Conservation (phyloP, 2,329 filamentous ascomycete genomes). For the Penicillium crustosum region DNA sequence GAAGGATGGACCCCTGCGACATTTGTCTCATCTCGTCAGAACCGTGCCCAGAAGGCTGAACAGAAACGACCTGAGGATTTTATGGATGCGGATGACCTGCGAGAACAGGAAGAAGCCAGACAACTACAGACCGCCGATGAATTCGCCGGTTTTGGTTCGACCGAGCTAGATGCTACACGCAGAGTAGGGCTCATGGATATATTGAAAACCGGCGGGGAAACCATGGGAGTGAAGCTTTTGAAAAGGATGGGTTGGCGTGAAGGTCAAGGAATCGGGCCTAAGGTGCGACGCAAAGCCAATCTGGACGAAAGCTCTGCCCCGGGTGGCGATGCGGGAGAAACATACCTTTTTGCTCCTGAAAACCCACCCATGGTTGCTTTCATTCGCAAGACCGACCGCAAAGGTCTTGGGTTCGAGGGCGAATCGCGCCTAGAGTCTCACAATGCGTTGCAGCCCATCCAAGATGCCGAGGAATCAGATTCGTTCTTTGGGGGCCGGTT, state of each 20-base stretch:
- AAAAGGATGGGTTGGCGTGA: slow-evolving; percentile 95
- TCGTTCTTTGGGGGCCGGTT: slow-evolving; percentile 41
- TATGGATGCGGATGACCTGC: slow-evolving; percentile 96
- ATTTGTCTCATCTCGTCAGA: slow-evolving; percentile 84
- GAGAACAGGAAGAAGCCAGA: slow-evolving; percentile 76
- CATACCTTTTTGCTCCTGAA: slow-evolving; percentile 80
- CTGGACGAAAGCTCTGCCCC: slow-evolving; percentile 55
- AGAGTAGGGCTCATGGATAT: slow-evolving; percentile 66
- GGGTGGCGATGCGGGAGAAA: slow-evolving; percentile 46
- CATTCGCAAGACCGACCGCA: slow-evolving; percentile 46
- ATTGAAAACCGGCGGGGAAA: slow-evolving; percentile 71
- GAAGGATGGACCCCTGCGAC: slow-evolving; percentile 94
- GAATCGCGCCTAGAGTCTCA: slow-evolving; percentile 37
- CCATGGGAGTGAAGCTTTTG: slow-evolving; percentile 80
- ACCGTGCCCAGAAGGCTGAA: slow-evolving; percentile 58
- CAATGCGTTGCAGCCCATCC: slow-evolving; percentile 5
- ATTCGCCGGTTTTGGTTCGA: slow-evolving; percentile 74
- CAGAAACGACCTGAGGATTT: slow-evolving; percentile 79
- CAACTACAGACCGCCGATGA: slow-evolving; percentile 69
- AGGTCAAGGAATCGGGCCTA: slow-evolving; percentile 89
- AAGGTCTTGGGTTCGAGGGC: slow-evolving; percentile 49
- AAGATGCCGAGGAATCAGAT: slow-evolving; percentile 29
- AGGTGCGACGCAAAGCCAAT: slow-evolving; percentile 71
- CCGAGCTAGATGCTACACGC: slow-evolving; percentile 54
- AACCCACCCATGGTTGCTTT: slow-evolving; percentile 65